A percentile compares a stretch with the other conserved stretches of the same genome.
Conservation (phyloP, 2,329 filamentous ascomycete genomes). For the Dactylonectria macrodidyma region DNA sequence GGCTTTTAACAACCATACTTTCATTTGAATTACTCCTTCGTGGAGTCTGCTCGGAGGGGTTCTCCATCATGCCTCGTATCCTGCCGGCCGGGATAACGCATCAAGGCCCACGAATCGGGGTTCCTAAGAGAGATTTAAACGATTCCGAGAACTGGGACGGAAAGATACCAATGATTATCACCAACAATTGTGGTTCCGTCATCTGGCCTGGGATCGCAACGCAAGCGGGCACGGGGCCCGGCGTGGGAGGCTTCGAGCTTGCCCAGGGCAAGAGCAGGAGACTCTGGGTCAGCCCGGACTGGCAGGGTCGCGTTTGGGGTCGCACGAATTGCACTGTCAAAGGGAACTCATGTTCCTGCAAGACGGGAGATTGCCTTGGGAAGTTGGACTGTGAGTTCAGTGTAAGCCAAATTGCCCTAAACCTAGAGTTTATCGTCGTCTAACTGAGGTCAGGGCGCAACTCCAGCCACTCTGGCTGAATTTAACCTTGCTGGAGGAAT, state of each 20-base stretch:
- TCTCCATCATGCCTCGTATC: constrained; percentile 34
- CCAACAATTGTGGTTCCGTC: constrained; percentile 79
- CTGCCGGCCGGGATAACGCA: constrained; percentile 49
- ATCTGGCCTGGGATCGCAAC: constrained; percentile 85
- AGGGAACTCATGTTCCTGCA: constrained; percentile 76
- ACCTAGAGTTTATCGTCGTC: not conserved
- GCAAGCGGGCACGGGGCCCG: constrained; percentile 78
- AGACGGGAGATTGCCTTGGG: constrained; percentile 83
- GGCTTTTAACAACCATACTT: constrained; percentile 40
- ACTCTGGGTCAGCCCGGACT: constrained; percentile 78
- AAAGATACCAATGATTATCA: constrained; percentile 74
- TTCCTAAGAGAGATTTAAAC: constrained; percentile 36
- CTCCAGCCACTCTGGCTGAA: constrained; percentile 84
- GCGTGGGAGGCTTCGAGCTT: constrained; percentile 78
- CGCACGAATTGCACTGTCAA: constrained; percentile 88
- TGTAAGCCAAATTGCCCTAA: constrained; percentile 62
- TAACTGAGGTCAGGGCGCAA: constrained; percentile 69
- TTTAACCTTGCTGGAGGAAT: constrained; percentile 81
- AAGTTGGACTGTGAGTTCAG: constrained; percentile 78
- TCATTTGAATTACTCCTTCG: constrained; percentile 41
- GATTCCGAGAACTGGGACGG: constrained; percentile 52
- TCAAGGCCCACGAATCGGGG: constrained; percentile 44
- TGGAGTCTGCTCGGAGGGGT: constrained; percentile 30
- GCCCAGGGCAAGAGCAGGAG: constrained; percentile 69
- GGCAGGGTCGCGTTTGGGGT: constrained; percentile 88